These are phyloP conservation scores for Fusarium sp. DNA, from an alignment of 2,329 filamentous ascomycete genomes.

Conservation along the genomic window DNA sequence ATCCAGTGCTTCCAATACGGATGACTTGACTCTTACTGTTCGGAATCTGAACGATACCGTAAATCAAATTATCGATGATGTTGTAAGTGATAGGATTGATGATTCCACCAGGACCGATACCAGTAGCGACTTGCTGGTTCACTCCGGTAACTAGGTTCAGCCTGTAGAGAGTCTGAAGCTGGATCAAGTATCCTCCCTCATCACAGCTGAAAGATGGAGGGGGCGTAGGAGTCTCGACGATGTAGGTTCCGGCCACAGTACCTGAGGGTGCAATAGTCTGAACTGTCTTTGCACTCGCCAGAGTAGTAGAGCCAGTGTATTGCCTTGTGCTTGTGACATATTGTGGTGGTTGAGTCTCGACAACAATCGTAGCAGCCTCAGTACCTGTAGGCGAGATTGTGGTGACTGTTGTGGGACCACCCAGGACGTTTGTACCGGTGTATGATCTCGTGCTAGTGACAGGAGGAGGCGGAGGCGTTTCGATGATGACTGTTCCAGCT, in stretches of 20 bases:
- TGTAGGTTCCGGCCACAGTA: not conserved
- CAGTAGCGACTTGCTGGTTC: not conserved
- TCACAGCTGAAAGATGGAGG: slow-evolving; percentile 19
- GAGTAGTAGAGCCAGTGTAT: not conserved
- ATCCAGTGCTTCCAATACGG: not conserved
- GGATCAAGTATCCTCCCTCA: slow-evolving; percentile 24
- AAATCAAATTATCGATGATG: slow-evolving; percentile 9
- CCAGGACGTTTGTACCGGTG: not conserved
- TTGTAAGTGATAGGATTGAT: slow-evolving; percentile 15
- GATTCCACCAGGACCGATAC: not conserved
- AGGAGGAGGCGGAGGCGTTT: not conserved
- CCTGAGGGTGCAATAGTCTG: not conserved
- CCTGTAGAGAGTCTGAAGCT: slow-evolving; percentile 7
- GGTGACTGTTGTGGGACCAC: not conserved
- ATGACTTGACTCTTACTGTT: slow-evolving; percentile 5
- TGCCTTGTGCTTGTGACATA: not conserved
- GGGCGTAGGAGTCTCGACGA: slow-evolving; percentile 8
- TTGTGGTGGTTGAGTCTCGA: slow-evolving; percentile 2
- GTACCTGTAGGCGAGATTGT: slow-evolving; percentile 4
- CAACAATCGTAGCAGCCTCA: not conserved
- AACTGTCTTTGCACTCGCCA: not conserved
- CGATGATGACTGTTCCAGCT: not conserved
- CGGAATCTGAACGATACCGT: slow-evolving; percentile 13
- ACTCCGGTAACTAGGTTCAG: slow-evolving; percentile 4
- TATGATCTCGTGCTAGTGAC: slow-evolving; percentile 3